Evolutionary conservation across 306 rosid genomes (phyloP).

Genomic region (Arachis hypogaea): DNA sequence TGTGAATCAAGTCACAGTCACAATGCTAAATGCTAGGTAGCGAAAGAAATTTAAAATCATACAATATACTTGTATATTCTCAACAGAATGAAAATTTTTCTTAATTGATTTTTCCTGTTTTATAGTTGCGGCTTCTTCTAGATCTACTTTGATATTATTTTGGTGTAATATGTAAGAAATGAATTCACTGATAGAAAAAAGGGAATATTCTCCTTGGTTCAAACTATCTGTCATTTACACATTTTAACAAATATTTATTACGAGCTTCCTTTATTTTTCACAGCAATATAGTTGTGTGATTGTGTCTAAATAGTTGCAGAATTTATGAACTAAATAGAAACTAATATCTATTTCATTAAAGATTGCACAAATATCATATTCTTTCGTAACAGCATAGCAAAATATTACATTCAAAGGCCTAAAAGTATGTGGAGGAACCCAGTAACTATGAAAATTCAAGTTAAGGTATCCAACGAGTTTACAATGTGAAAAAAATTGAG

Average conservation of each 20-base stretch:
- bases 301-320: background rate
- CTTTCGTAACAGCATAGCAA: background rate
- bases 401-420: background rate
- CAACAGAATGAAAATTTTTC: background rate
- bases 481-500: too few relatives aligned
- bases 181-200: slow-evolving; percentile 11
- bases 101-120: background rate
- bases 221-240: background rate
- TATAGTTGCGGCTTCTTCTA: slow-evolving; percentile 34
- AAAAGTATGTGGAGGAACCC: background rate
- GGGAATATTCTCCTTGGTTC: background rate
- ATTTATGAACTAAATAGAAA: slow-evolving; percentile 3
- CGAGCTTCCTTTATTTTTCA: too few relatives aligned
- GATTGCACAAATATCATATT: background rate
- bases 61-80: slow-evolving; percentile 36
- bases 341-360: background rate
- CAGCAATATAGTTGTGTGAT: too few relatives aligned
- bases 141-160: slow-evolving; percentile 39
- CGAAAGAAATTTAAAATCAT: slow-evolving; percentile 27
- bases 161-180: slow-evolving; percentile 38
- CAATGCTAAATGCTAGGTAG: slow-evolving; percentile 71
- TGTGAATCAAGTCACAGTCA: slow-evolving; percentile 76
- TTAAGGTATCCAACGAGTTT: too few relatives aligned
- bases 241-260: too few relatives aligned
- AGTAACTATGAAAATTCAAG: background rate